These are phyloP conservation scores for Houttuynia cordata DNA, from an alignment of 164 flowering plant genomes.

Conservation along the genomic window DNA sequence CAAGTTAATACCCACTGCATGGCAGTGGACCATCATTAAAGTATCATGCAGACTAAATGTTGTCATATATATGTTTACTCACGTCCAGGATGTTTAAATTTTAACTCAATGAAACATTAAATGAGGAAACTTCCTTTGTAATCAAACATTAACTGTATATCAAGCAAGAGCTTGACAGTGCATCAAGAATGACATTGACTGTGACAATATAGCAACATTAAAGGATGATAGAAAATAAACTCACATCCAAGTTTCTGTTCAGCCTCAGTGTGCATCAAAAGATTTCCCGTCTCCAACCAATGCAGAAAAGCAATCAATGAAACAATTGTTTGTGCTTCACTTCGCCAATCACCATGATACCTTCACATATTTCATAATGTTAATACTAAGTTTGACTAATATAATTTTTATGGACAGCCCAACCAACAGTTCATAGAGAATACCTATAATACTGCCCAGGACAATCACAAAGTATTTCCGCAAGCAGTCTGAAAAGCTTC, in stretches of 20 bases:
- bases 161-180: no score
- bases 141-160: no score
- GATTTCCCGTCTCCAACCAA: constrained; percentile 78
- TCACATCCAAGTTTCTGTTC: constrained; percentile 78
- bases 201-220: neutral
- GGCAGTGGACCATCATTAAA: no score
- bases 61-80: no score
- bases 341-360: constrained; percentile 95
- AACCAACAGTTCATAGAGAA: neutral
- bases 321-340: constrained; percentile 77
- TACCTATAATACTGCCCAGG: constrained; percentile 84
- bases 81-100: no score
- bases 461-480: constrained; percentile 47
- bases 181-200: neutral
- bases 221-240: constrained; percentile 9
- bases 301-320: constrained; percentile 83
- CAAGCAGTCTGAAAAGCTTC: constrained; percentile 40
- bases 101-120: no score
- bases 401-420: neutral
- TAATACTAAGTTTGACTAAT: neutral
- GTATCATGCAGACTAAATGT: no score
- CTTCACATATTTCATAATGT: constrained; percentile 21
- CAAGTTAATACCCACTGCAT: no score
- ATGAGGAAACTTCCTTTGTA: no score
- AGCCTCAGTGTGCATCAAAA: constrained; percentile 72